Percentiles rank a stretch among this genome's conserved stretches.
Conservation (phyloP, 192 early-diverging fungal genomes). For the Piromyces sp. region DNA sequence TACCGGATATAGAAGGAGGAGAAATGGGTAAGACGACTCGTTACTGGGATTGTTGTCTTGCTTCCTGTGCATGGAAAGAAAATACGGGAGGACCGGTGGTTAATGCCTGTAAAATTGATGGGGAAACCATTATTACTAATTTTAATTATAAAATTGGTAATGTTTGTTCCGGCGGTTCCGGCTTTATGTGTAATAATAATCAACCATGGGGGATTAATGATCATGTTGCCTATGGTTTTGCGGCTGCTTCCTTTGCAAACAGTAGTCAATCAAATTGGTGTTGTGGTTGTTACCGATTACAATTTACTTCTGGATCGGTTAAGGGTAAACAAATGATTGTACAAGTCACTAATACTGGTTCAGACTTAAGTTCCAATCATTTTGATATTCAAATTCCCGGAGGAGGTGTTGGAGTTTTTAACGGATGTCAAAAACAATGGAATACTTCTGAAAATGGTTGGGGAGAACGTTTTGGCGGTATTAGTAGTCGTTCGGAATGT, state of each 20-base stretch:
- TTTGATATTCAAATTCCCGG: constrained; percentile 3
- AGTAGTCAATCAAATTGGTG: not conserved
- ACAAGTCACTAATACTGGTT: not conserved
- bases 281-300: not conserved
- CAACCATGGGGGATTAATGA: not conserved
- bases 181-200: constrained; percentile 1
- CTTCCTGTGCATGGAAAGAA: not conserved
- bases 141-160: not conserved
- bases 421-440: constrained; percentile 1
- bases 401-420: constrained; percentile 2
- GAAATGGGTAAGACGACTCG: not conserved
- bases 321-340: constrained; percentile 1
- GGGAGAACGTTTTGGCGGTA: constrained; percentile 1
- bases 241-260: not conserved
- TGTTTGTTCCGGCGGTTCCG: not conserved
- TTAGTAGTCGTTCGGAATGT: not conserved
- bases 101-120: not conserved
- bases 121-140: not conserved
- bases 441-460: not conserved
- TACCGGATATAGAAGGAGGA: not conserved
- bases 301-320: not conserved
- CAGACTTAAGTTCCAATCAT: not conserved
- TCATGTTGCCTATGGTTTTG: constrained; percentile 1
- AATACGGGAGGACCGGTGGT: not conserved
- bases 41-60: not conserved